These are phyloP conservation scores for Kodamaea jinghongensis DNA, from an alignment of 805 yeast genomes.

Conservation along the genomic window DNA sequence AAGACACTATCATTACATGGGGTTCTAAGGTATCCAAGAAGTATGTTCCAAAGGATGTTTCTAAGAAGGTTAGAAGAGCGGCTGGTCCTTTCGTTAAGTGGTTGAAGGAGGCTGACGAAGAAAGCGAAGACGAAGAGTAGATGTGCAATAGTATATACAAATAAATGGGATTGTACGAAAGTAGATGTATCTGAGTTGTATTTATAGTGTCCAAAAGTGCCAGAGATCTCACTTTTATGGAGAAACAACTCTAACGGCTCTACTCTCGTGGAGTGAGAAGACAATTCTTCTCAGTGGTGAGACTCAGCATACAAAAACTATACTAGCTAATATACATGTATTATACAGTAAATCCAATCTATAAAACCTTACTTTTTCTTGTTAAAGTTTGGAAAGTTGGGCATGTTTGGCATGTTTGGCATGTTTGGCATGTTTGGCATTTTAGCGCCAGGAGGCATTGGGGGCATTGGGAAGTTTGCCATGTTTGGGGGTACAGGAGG, in stretches of 20 bases:
- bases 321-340: background rate
- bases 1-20: slow-evolving; percentile 78
- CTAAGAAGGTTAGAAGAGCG: slow-evolving; percentile 92
- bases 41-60: slow-evolving; percentile 85
- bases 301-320: too few species aligned
- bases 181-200: too few species aligned
- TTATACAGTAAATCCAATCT: background rate
- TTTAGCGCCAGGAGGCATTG: slow-evolving; percentile 11
- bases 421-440: slow-evolving; percentile 25
- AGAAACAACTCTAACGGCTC: too few species aligned
- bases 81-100: slow-evolving; percentile 95
- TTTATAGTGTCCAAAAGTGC: too few species aligned
- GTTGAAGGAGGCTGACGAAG: slow-evolving; percentile 92
- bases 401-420: slow-evolving; percentile 28
- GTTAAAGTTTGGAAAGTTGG: slow-evolving; percentile 18
- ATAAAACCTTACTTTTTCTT: slow-evolving; percentile 6
- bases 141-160: too few species aligned
- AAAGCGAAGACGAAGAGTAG: slow-evolving; percentile 57
- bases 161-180: too few species aligned
- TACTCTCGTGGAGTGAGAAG: too few species aligned
- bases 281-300: too few species aligned
- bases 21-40: slow-evolving; percentile 91
- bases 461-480: slow-evolving; percentile 16
- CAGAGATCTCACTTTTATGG: too few species aligned
- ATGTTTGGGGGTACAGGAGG: slow-evolving; percentile 21